phyloP scores from a whole-genome alignment of 345 rosid species.

The Punica granatum region DNA sequence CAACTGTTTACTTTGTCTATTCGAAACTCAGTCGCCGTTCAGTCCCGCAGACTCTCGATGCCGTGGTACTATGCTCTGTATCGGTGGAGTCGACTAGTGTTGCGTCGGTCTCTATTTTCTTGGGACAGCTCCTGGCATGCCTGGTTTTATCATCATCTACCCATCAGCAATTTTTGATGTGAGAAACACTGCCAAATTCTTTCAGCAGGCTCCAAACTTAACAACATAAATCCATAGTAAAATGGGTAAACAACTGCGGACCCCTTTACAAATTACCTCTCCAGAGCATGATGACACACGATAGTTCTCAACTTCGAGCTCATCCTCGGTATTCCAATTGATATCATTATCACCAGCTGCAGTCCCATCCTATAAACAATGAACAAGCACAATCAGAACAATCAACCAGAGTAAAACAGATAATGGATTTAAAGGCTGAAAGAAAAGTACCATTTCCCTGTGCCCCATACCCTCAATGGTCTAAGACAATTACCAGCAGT shows the following conservation, averaged over 20 bases:
- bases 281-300: constrained; percentile 13
- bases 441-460: background rate
- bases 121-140: too few species aligned
- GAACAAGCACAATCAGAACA: background rate
- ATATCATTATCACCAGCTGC: constrained; percentile 27
- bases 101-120: too few species aligned
- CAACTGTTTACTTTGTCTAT: too few species aligned
- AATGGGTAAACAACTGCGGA: background rate
- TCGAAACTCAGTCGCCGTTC: too few species aligned
- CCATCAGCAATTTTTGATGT: too few species aligned
- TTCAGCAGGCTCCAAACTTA: background rate
- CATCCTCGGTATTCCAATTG: constrained; percentile 68
- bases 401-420: background rate
- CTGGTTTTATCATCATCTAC: too few species aligned
- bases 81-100: too few species aligned
- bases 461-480: background rate
- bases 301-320: constrained; percentile 42
- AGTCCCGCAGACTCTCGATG: too few species aligned
- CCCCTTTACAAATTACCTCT: constrained; percentile 3
- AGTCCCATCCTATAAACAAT: constrained; percentile 25
- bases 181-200: background rate
- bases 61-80: too few species aligned
- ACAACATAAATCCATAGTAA: background rate
- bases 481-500: background rate
- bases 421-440: background rate